phyloP scores from a whole-genome alignment of 1,284 basidiomycete genomes.

The Fistulina hepatica region DNA sequence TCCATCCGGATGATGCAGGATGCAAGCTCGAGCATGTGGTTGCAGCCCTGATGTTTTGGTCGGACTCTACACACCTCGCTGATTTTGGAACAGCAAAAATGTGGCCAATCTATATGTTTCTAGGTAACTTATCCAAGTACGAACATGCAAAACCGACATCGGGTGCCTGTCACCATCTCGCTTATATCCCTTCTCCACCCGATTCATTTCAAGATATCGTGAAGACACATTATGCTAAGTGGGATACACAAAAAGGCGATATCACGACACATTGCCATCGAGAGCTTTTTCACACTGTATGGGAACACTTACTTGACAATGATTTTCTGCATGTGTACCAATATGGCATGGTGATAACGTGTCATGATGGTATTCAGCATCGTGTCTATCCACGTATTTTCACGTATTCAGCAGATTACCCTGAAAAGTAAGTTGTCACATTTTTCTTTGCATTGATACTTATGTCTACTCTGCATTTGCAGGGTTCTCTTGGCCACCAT shows the following conservation, averaged over 20 bases:
- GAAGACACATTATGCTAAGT: constrained; percentile 10
- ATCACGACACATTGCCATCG: constrained; percentile 20
- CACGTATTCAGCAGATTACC: constrained; percentile 26
- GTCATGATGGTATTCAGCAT: constrained; percentile 18
- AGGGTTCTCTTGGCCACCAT: constrained; percentile 23
- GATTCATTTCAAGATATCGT: constrained; percentile 5
- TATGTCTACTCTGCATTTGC: neutral
- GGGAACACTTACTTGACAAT: constrained; percentile 20
- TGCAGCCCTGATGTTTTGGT: constrained; percentile 20
- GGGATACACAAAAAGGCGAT: neutral
- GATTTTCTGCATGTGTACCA: constrained; percentile 23
- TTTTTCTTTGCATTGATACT: neutral
- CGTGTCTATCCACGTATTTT: constrained; percentile 21
- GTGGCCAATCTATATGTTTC: constrained; percentile 23
- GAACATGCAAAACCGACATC: constrained; percentile 12
- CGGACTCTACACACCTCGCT: constrained; percentile 22
- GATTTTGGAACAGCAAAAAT: constrained; percentile 20
- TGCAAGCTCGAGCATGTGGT: constrained; percentile 16
- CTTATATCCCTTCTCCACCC: constrained; percentile 15
- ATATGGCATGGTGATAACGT: constrained; percentile 21
- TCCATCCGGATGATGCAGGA: constrained; percentile 12
- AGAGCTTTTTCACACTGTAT: constrained; percentile 25
- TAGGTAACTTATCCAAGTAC: constrained; percentile 23
- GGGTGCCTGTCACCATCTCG: constrained; percentile 15
- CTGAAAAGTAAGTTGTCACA: constrained; percentile 23